Percentiles rank a stretch among this genome's conserved stretches.
These are phyloP conservation scores for Aspergillus fijiensis DNA, from an alignment of 2,329 filamentous ascomycete species.

Conservation along the genomic window DNA sequence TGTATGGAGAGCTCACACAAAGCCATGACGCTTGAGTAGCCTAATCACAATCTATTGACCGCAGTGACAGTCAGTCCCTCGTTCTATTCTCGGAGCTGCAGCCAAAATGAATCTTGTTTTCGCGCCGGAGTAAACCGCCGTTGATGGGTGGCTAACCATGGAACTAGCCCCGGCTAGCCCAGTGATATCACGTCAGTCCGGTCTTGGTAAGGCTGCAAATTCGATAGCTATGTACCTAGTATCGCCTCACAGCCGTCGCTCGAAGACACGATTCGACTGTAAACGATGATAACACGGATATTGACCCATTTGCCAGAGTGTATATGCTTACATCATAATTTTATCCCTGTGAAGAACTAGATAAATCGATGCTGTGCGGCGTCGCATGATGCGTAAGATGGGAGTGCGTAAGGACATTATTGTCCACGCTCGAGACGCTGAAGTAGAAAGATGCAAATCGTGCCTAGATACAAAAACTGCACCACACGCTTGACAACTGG, in stretches of 20 bases:
- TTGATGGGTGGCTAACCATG: constrained; percentile 10
- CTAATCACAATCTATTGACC: not conserved
- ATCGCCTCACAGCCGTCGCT: too few relatives aligned
- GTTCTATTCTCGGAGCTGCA: constrained; percentile 6
- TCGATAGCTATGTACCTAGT: too few relatives aligned
- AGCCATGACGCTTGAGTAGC: not conserved
- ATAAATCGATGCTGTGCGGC: not conserved
- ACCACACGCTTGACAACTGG: constrained; percentile 27
- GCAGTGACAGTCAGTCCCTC: not conserved
- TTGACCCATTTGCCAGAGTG: too few relatives aligned
- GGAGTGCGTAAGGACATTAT: not conserved
- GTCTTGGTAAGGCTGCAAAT: not conserved
- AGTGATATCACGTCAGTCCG: constrained; percentile 10
- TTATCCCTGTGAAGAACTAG: not conserved
- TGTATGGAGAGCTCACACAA: not conserved
- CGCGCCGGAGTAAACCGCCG: constrained; percentile 8
- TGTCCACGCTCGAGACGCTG: not conserved
- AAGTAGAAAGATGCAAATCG: constrained; percentile 7
- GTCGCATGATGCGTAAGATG: not conserved
- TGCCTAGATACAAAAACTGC: constrained; percentile 21
- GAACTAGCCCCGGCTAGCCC: constrained; percentile 12
- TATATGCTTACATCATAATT: not conserved
- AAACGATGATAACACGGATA: too few relatives aligned
- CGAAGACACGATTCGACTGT: too few relatives aligned
- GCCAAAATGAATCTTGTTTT: constrained; percentile 7